phyloP scores from a whole-genome alignment of 495 filamentous ascomycete species.

The Xylaria curta region DNA sequence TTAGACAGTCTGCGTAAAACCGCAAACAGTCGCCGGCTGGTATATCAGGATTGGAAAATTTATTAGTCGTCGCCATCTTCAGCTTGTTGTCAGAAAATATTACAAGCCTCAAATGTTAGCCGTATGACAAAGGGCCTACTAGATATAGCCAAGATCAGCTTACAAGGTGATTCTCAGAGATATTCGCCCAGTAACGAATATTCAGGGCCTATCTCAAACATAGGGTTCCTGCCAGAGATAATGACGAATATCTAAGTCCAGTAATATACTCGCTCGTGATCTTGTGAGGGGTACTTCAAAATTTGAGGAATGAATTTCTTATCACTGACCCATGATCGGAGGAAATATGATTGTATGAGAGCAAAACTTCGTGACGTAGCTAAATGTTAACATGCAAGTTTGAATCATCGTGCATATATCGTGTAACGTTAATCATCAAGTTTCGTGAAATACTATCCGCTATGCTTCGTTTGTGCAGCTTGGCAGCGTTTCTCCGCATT shows the following conservation, averaged over 20 bases:
- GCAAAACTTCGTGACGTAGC: background rate
- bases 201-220: background rate
- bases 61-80: slow-evolving; percentile 1
- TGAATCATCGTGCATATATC: background rate
- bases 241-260: background rate
- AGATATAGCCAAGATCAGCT: background rate
- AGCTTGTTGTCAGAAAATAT: background rate
- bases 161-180: background rate
- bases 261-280: background rate
- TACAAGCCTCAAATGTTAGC: background rate
- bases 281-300: background rate
- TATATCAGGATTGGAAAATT: background rate
- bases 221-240: background rate
- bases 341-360: background rate
- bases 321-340: background rate
- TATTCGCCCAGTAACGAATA: background rate
- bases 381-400: background rate
- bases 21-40: background rate
- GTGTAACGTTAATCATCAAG: background rate
- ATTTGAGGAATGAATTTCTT: background rate
- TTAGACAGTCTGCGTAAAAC: background rate
- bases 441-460: background rate
- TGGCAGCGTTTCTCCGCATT: background rate
- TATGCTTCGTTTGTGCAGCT: background rate
- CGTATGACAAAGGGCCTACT: background rate